Conservation (phyloP, 192 early-diverging fungal genomes). For the Coemansia sp. region DNA sequence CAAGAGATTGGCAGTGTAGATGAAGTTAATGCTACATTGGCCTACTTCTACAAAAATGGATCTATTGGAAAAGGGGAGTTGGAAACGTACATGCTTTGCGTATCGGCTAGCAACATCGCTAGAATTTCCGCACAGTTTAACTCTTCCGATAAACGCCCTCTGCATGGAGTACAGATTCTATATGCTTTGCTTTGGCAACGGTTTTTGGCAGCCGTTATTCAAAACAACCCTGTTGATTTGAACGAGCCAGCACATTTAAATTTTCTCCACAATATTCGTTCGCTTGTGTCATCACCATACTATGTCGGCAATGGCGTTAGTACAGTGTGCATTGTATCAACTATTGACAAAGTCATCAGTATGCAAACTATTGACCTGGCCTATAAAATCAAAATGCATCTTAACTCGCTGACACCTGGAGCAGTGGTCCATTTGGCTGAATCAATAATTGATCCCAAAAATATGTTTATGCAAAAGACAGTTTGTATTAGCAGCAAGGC, state of each 20-base stretch:
- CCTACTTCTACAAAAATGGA: slow-evolving; percentile 7
- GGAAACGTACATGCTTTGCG: slow-evolving; percentile 12
- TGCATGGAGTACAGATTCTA: slow-evolving; percentile 27
- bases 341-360: slow-evolving; percentile 4
- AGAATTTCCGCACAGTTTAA: slow-evolving; percentile 9
- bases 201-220: slow-evolving; percentile 5
- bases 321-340: slow-evolving; percentile 11
- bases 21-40: not conserved
- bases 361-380: slow-evolving; percentile 21
- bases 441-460: slow-evolving; percentile 6
- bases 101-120: slow-evolving; percentile 12
- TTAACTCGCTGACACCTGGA: slow-evolving; percentile 25
- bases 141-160: not conserved
- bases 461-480: slow-evolving; percentile 12
- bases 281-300: slow-evolving; percentile 7
- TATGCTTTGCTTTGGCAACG: slow-evolving; percentile 37
- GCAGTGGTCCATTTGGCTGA: slow-evolving; percentile 15
- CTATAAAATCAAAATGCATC: slow-evolving; percentile 11
- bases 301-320: slow-evolving; percentile 34
- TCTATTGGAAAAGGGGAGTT: not conserved
- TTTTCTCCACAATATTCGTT: slow-evolving; percentile 22
- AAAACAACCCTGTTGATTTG: not conserved
- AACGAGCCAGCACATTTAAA: slow-evolving; percentile 16
- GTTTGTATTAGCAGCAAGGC: slow-evolving; percentile 3
- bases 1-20: slow-evolving; percentile 5